Percentiles rank a stretch among this genome's conserved stretches.
These are phyloP conservation scores for Prunella vulgaris DNA, from an alignment of 257 asterid genomes.

Conservation along the genomic window DNA sequence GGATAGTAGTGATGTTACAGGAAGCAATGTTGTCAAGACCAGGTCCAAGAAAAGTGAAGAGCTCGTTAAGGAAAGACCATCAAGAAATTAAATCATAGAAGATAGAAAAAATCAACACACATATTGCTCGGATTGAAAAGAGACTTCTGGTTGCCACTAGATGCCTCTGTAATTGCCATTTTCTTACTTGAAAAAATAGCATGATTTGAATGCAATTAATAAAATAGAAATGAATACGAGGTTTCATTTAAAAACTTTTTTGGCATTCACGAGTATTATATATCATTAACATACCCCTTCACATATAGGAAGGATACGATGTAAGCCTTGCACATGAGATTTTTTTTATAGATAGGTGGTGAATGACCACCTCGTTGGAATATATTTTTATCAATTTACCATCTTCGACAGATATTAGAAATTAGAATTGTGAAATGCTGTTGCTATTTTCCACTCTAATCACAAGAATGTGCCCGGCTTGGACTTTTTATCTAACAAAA, in stretches of 20 bases:
- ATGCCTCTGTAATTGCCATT: slow-evolving; percentile 69
- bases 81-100: slow-evolving; percentile 71
- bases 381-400: neutral
- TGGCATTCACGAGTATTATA: neutral
- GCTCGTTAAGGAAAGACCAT: slow-evolving; percentile 57
- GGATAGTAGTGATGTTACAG: slow-evolving; percentile 46
- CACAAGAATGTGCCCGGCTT: slow-evolving; percentile 2
- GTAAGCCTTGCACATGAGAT: neutral
- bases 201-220: neutral
- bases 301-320: neutral
- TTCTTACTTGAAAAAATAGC: slow-evolving; percentile 40
- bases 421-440: neutral
- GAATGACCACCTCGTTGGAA: neutral
- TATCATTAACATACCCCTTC: neutral
- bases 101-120: slow-evolving; percentile 55
- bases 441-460: slow-evolving; percentile 1
- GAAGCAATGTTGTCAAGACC: slow-evolving; percentile 45
- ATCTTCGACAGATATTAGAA: neutral
- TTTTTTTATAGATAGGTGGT: neutral
- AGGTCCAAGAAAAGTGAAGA: slow-evolving; percentile 66
- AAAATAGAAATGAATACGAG: neutral
- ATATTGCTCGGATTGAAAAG: slow-evolving; percentile 41
- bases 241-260: neutral
- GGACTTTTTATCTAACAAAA: slow-evolving; percentile 25
- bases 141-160: slow-evolving; percentile 73